A percentile compares a stretch with the other conserved stretches of the same genome.
These are phyloP conservation scores for Boletus fagicola DNA, from an alignment of 768 basidiomycete species.

Conservation along the genomic window DNA sequence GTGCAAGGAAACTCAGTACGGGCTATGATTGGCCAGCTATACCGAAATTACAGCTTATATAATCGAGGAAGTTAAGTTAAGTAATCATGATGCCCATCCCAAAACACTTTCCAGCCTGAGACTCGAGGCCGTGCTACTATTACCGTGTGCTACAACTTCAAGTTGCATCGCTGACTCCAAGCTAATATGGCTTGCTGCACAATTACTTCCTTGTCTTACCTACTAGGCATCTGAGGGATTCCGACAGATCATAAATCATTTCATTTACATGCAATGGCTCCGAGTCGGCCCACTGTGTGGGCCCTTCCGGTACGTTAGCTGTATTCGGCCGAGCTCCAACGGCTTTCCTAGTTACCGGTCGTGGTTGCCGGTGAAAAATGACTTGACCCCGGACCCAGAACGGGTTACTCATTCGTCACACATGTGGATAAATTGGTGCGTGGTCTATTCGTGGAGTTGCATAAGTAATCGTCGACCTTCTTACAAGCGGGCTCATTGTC, in stretches of 20 bases:
- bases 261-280: not conserved
- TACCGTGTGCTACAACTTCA: no score
- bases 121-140: no score
- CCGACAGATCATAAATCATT: no score
- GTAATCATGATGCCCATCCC: no score
- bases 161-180: not conserved
- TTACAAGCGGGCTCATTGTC: not conserved
- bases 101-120: no score
- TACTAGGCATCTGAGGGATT: no score
- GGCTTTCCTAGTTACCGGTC: conserved; percentile 6
- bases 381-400: not conserved
- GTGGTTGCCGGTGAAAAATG: conserved; percentile 3
- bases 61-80: not conserved
- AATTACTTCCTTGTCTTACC: no score
- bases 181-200: not conserved
- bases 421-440: conserved; percentile 2
- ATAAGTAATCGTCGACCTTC: conserved; percentile 1
- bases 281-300: not conserved
- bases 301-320: not conserved
- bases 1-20: no score
- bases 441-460: not conserved
- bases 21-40: no score
- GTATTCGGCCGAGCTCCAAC: not conserved
- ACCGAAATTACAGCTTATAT: not conserved
- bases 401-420: not conserved